Percentiles rank a stretch among this genome's conserved stretches.
These are phyloP conservation scores for Diplodia seriata DNA, from an alignment of 2,329 filamentous ascomycete species.

Conservation along the genomic window DNA sequence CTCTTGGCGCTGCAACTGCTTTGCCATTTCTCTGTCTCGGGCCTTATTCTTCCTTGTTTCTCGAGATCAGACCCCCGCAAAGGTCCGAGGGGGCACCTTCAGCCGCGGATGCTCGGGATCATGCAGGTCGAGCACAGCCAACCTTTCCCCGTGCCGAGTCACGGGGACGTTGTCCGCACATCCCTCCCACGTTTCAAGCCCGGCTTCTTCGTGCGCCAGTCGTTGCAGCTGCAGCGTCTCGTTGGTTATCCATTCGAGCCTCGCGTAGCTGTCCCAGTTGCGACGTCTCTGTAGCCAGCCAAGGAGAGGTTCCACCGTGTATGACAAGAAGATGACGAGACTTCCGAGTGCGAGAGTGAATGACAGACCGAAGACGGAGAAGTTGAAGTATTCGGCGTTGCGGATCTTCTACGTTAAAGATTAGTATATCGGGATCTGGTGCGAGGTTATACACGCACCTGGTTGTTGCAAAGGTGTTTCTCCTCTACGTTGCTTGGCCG, in stretches of 20 bases:
- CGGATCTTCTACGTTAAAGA: constrained; percentile 33
- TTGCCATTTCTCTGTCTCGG: too few relatives aligned
- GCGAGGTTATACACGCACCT: background rate
- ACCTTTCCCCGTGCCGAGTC: too few relatives aligned
- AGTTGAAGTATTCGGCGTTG: constrained; percentile 34
- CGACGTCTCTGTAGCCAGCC: background rate
- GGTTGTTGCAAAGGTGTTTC: background rate
- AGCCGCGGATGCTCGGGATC: too few relatives aligned
- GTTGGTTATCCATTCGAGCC: constrained; percentile 21
- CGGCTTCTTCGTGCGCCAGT: constrained; percentile 21
- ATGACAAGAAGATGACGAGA: constrained; percentile 36
- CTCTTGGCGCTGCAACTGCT: too few relatives aligned
- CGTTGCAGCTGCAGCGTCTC: constrained; percentile 27
- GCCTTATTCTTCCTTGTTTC: too few relatives aligned
- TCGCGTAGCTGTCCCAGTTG: background rate
- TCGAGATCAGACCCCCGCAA: too few relatives aligned
- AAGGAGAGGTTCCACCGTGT: constrained; percentile 8
- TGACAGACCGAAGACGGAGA: constrained; percentile 38
- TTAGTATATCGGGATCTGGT: background rate
- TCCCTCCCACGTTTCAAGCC: background rate
- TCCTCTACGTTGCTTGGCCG: background rate
- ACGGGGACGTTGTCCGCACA: too few relatives aligned
- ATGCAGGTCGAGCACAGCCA: too few relatives aligned
- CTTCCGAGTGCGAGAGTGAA: constrained; percentile 37
- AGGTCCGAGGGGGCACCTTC: too few relatives aligned